phyloP scores from a whole-genome alignment of 495 filamentous ascomycete genomes.

The Pseudevernia furfuracea region DNA sequence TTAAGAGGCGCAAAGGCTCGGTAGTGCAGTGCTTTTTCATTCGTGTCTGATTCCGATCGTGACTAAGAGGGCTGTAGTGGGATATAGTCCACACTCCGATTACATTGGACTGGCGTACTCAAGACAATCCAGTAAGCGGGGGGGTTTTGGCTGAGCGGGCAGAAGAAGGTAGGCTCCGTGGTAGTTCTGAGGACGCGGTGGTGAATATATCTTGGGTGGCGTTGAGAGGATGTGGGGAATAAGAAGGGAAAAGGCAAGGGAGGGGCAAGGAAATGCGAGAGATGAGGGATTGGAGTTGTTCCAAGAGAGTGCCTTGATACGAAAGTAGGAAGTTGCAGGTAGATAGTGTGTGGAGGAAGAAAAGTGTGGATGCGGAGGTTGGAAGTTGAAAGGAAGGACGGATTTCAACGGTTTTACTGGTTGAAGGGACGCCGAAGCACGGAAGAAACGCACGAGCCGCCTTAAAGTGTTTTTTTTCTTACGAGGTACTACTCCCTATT shows the following conservation, averaged over 20 bases:
- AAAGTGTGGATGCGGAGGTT: not conserved
- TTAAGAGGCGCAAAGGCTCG: not conserved
- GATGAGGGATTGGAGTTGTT: not conserved
- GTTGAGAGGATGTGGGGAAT: not conserved
- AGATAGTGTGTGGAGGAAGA: not conserved
- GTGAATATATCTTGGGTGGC: constrained; percentile 7
- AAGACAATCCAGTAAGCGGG: not conserved
- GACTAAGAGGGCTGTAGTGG: not conserved
- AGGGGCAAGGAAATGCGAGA: not conserved
- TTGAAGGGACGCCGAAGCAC: not conserved
- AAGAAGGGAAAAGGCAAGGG: not conserved
- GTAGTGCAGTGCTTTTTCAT: not conserved
- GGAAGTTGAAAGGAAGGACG: not conserved
- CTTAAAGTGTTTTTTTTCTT: not conserved
- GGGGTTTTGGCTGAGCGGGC: not conserved
- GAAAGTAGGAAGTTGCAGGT: not conserved
- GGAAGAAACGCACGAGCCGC: constrained; percentile 4
- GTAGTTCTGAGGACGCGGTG: not conserved
- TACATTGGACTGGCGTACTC: not conserved
- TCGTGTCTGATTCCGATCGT: not conserved
- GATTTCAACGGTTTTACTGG: not conserved
- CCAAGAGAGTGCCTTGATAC: not conserved
- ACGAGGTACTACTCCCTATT: not conserved
- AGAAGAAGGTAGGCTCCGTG: not conserved
- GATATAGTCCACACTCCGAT: not conserved